These are phyloP conservation scores for Trichosporon sp. DNA, from an alignment of 1,284 basidiomycete species.

Conservation along the genomic window DNA sequence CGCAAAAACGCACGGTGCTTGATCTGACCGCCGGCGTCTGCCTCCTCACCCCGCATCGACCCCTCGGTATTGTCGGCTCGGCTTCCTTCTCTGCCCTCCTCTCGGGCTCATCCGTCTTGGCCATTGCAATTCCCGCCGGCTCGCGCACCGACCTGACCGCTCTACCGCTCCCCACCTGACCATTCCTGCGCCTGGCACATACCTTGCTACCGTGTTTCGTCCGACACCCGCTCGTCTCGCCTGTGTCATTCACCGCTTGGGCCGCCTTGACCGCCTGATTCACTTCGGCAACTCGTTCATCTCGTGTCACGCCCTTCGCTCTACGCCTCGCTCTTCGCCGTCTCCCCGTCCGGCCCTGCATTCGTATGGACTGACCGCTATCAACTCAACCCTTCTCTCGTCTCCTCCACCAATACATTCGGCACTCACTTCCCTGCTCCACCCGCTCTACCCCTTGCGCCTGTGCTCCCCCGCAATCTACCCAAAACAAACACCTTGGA, in stretches of 20 bases:
- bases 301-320: slow-evolving; percentile 21
- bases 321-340: slow-evolving; percentile 19
- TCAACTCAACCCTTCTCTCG: background rate
- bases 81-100: background rate
- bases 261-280: slow-evolving; percentile 10
- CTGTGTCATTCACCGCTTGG: slow-evolving; percentile 15
- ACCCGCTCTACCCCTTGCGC: background rate
- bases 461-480: slow-evolving; percentile 5
- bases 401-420: background rate
- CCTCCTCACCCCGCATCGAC: background rate
- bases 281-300: slow-evolving; percentile 2
- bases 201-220: background rate
- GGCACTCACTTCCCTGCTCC: background rate
- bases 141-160: background rate
- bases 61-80: slow-evolving; percentile 2
- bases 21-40: slow-evolving; percentile 4
- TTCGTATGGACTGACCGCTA: background rate
- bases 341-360: background rate
- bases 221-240: slow-evolving; percentile 12
- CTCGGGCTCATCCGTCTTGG: slow-evolving; percentile 6
- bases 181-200: background rate
- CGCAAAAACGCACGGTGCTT: background rate
- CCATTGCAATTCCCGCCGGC: background rate
- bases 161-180: background rate
- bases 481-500: background rate